A percentile compares a stretch with the other conserved stretches of the same genome.
These are phyloP conservation scores for Fusarium mangiferae DNA, from an alignment of 2,329 filamentous ascomycete genomes.

Conservation along the genomic window DNA sequence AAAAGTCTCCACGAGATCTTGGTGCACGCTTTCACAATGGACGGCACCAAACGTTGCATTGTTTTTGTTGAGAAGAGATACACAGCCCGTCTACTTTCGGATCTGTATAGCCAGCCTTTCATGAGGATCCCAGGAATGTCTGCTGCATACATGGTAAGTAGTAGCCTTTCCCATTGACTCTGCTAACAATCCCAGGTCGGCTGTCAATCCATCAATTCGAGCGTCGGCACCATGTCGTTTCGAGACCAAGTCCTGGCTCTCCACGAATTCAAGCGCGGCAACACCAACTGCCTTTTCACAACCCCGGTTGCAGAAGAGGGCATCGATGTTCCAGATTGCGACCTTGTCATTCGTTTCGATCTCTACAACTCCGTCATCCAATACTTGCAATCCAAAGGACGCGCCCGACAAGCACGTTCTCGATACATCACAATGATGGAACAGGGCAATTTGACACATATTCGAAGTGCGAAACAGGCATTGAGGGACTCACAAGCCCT, in stretches of 20 bases:
- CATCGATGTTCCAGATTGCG: slow-evolving; percentile 75
- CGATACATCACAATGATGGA: slow-evolving; percentile 89
- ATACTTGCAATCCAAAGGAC: slow-evolving; percentile 91
- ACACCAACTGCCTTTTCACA: slow-evolving; percentile 72
- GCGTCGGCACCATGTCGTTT: slow-evolving; percentile 73
- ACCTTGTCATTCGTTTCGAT: slow-evolving; percentile 80
- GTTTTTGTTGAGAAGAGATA: slow-evolving; percentile 85
- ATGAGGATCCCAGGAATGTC: slow-evolving; percentile 69
- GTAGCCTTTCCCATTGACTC: not conserved
- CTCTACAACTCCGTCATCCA: slow-evolving; percentile 91
- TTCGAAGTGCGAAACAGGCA: slow-evolving; percentile 66
- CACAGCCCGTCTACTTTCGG: slow-evolving; percentile 78
- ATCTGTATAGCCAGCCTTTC: slow-evolving; percentile 68
- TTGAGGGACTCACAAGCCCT: slow-evolving; percentile 71
- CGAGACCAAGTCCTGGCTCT: slow-evolving; percentile 80
- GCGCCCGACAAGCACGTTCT: slow-evolving; percentile 81
- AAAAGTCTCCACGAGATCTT: slow-evolving; percentile 70
- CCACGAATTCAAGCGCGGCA: slow-evolving; percentile 68
- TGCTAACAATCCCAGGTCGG: slow-evolving; percentile 45
- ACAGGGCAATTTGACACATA: slow-evolving; percentile 70
- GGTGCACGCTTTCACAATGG: slow-evolving; percentile 70
- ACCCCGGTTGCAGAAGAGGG: slow-evolving; percentile 76
- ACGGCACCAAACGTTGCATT: slow-evolving; percentile 70
- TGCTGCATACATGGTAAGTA: slow-evolving; percentile 69
- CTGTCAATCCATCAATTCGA: slow-evolving; percentile 46